A percentile compares a stretch with the other conserved stretches of the same genome.
phyloP scores from a whole-genome alignment of 192 early-diverging fungal genomes.

The Lunasporangiospora selenospora region DNA sequence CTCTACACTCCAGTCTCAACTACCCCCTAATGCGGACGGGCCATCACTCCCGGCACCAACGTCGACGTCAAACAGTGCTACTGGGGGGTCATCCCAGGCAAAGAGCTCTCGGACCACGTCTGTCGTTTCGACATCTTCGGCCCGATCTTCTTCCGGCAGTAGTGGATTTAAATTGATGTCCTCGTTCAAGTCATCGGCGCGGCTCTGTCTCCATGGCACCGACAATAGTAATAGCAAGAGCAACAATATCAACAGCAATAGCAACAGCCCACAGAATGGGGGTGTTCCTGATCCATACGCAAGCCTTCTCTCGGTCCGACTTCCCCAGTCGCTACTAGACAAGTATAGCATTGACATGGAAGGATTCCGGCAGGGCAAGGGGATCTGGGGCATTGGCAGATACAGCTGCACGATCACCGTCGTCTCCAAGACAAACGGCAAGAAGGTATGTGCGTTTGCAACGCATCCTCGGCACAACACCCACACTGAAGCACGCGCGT shows the following conservation, averaged over 20 bases:
- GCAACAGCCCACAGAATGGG: constrained; percentile 13
- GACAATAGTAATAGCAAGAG: constrained; percentile 19
- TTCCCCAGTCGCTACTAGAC: constrained; percentile 40
- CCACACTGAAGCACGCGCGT: too few relatives aligned
- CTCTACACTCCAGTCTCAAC: too few relatives aligned
- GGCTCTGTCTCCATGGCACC: constrained; percentile 31
- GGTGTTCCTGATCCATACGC: constrained; percentile 31
- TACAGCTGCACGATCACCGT: constrained; percentile 45
- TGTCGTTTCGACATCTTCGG: constrained; percentile 29
- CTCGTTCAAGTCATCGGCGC: constrained; percentile 42
- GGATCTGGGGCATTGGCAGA: constrained; percentile 39
- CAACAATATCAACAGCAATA: constrained; percentile 6
- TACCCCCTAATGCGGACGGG: too few relatives aligned
- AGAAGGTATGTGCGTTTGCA: constrained; percentile 25
- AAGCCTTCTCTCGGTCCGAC: constrained; percentile 23
- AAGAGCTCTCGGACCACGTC: constrained; percentile 25
- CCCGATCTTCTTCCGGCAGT: constrained; percentile 50
- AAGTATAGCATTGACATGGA: constrained; percentile 44
- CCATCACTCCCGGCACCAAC: too few relatives aligned
- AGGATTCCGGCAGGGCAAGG: constrained; percentile 44
- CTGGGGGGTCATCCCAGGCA: background rate
- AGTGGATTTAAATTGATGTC: constrained; percentile 44
- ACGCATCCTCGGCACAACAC: too few relatives aligned
- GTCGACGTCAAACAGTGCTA: background rate
- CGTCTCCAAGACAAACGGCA: constrained; percentile 29